Evolutionary conservation across 345 rosid genomes (phyloP).

Genomic region (Camelina sativa): DNA sequence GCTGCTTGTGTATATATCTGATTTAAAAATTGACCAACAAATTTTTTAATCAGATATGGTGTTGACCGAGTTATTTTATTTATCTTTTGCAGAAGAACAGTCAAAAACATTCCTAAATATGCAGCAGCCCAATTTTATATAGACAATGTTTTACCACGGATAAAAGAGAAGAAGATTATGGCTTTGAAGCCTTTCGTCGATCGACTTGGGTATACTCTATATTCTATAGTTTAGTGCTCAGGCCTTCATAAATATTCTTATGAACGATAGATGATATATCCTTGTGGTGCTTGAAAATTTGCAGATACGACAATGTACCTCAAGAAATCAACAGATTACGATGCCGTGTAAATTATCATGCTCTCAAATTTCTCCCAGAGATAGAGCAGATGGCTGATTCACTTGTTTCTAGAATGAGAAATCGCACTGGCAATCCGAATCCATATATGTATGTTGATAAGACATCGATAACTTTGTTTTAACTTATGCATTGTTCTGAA

Average conservation of each 20-base stretch:
- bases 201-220: slow-evolving; percentile 83
- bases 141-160: slow-evolving; percentile 97
- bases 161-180: slow-evolving; percentile 99
- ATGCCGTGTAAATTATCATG: slow-evolving; percentile 99
- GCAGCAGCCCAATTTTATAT: slow-evolving; percentile 97
- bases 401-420: slow-evolving; percentile 90
- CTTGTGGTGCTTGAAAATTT: slow-evolving; percentile 36
- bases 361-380: slow-evolving; percentile 91
- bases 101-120: slow-evolving; percentile 98
- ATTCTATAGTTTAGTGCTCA: neutral
- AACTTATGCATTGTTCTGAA: slow-evolving; percentile 14
- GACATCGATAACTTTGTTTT: slow-evolving; percentile 32
- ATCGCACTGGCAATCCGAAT: slow-evolving; percentile 86
- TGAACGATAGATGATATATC: slow-evolving; percentile 19
- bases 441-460: slow-evolving; percentile 77
- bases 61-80: slow-evolving; percentile 24
- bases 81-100: slow-evolving; percentile 78
- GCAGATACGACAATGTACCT: slow-evolving; percentile 97
- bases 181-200: slow-evolving; percentile 98
- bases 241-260: slow-evolving; percentile 21
- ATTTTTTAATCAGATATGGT: slow-evolving; percentile 1
- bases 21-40: neutral
- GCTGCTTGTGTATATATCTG: slow-evolving; percentile 10
- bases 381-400: slow-evolving; percentile 93
- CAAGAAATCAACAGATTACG: slow-evolving; percentile 95